Base-by-base conservation (phyloP, 352 stramenopile species). In the Phytopythium montanum region DNA sequence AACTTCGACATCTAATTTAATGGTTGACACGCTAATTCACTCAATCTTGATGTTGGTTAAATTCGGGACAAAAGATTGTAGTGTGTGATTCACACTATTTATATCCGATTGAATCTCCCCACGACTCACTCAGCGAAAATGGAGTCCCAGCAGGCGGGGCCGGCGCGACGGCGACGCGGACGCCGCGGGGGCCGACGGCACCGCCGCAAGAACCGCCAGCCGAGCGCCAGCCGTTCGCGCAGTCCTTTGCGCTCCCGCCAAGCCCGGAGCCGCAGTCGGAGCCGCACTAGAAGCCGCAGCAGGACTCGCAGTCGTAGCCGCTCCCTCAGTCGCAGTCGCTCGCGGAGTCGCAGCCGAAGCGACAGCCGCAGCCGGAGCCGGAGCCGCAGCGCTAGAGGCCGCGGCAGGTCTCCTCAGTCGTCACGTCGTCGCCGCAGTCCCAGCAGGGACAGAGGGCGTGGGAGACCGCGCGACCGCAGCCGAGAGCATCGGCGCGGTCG, bases 201-300 rank as follows among this genome's bases (percentile, higher is more conserved):
- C 34, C 33, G 29, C 8, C 61, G 49, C 50, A 56, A 56, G 29
- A 56, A 41, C 21, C 48, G 38, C 38, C 53, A 28, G n/a, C 60
- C n/a, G 19, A 56, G 50, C 31, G 8, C 3, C 31, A 56, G 36
- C 23, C 39, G 52, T 10, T 46, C n/a, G 18, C 34, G 34, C 23
- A 34, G 49, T 31, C 49, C 33, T 5, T 55, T 51, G 13, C 58
- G 55, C n/a, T 41, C 45, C 12, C 54, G 29, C 18, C 33, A 28
- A 5, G 21, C 23, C n/a, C 51, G 45, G 2, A 62, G 54, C 28
- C 28, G 36, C 18, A 59, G 42, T 10, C 54, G 54, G 10, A 41
- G 54, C 14, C 54, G 64, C 53, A 69, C 56, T 31, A 60, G 61
- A 13, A 72, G 67, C 12, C 48, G 41, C 42, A 75, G 70, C 39